These are phyloP conservation scores for Acrocalymma vagum DNA, from an alignment of 2,329 filamentous ascomycete species.

Conservation along the genomic window DNA sequence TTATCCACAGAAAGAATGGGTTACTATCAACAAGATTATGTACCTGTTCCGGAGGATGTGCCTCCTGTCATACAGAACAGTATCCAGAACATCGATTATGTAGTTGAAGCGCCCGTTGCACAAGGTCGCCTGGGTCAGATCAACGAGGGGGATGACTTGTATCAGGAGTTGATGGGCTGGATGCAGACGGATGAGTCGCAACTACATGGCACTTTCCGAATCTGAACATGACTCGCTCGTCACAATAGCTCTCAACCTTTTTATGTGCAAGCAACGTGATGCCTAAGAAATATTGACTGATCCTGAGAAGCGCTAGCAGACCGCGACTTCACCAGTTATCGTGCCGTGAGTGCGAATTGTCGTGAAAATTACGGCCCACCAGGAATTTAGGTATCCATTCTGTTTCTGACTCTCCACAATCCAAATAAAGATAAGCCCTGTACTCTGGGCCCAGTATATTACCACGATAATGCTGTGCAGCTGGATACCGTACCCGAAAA, in stretches of 20 bases:
- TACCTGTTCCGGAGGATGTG: slow-evolving; percentile 1
- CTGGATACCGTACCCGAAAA: too few species aligned
- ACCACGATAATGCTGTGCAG: too few species aligned
- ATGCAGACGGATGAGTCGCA: slow-evolving; percentile 24
- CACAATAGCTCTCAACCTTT: neutral
- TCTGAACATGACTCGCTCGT: slow-evolving; percentile 12
- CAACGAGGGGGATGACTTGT: slow-evolving; percentile 9
- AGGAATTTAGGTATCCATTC: too few species aligned
- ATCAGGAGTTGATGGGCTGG: slow-evolving; percentile 26
- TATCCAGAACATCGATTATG: neutral
- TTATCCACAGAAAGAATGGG: slow-evolving; percentile 5
- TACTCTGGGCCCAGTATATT: too few species aligned
- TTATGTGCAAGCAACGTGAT: too few species aligned
- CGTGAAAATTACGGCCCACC: too few species aligned
- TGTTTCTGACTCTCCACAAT: too few species aligned
- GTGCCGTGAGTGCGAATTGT: too few species aligned
- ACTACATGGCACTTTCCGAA: slow-evolving; percentile 19
- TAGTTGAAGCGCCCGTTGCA: neutral
- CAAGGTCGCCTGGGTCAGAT: slow-evolving; percentile 3
- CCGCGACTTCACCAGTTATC: too few species aligned
- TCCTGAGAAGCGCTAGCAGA: too few species aligned
- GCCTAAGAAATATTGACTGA: too few species aligned
- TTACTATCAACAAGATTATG: slow-evolving; percentile 1
- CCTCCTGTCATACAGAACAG: neutral
- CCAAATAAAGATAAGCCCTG: too few species aligned